Evolutionary conservation across 805 yeast species (phyloP).

Genomic region (Ogataea angusta): DNA sequence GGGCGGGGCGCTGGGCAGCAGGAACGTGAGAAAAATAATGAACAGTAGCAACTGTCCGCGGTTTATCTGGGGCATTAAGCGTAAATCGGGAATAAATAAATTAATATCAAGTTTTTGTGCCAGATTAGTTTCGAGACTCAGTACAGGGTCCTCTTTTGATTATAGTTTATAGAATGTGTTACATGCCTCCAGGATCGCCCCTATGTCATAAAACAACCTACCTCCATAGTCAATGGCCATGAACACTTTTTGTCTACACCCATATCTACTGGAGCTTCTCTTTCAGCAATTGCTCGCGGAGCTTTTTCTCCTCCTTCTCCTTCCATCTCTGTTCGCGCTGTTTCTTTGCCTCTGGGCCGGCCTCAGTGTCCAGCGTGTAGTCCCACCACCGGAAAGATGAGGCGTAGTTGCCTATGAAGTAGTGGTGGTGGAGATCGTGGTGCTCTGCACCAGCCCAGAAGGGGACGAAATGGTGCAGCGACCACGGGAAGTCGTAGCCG

Average conservation of each 20-base stretch:
- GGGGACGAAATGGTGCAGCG: conserved; percentile 52
- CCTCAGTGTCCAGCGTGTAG: conserved; percentile 48
- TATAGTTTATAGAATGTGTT: no score
- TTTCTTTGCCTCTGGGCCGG: conserved; percentile 51
- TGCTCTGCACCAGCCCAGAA: conserved; percentile 68
- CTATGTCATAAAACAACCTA: no score
- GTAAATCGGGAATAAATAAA: background rate
- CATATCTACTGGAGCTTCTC: background rate
- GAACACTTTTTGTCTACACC: no score
- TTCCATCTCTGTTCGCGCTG: conserved; percentile 44
- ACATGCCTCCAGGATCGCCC: no score
- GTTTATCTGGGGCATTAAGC: conserved; percentile 20
- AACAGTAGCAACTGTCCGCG: conserved; percentile 33
- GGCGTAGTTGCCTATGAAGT: conserved; percentile 57
- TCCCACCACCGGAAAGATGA: conserved; percentile 61
- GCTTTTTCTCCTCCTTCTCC: conserved; percentile 36
- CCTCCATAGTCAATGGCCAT: no score
- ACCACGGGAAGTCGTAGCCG: conserved; percentile 63
- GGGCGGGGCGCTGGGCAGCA: conserved; percentile 40
- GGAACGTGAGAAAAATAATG: conserved; percentile 37
- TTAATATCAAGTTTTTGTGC: no score
- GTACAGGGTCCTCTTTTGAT: no score
- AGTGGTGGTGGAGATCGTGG: conserved; percentile 59
- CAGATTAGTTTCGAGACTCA: no score
- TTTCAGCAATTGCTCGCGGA: conserved; percentile 19